These are phyloP conservation scores for Penicillium simplicissimum DNA, from an alignment of 495 filamentous ascomycete species.

Conservation along the genomic window DNA sequence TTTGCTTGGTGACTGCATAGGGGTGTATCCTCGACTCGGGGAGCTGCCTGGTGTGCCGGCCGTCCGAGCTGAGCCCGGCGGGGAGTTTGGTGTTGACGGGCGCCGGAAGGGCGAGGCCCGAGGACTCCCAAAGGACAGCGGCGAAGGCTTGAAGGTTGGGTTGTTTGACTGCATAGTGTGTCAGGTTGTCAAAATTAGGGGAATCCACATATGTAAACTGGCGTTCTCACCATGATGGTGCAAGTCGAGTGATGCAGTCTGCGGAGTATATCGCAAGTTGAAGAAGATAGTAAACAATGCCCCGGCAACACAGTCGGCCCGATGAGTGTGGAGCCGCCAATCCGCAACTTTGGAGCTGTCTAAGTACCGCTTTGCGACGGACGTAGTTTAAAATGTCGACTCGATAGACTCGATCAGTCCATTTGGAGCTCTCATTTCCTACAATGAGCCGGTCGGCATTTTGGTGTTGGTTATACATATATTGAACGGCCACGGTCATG, in stretches of 20 bases:
- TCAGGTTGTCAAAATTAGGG: neutral
- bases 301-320: constrained; percentile 36
- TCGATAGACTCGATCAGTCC: constrained; percentile 1
- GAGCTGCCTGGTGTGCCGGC: constrained; percentile 46
- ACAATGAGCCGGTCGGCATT: neutral
- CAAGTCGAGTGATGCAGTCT: neutral
- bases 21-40: constrained; percentile 45
- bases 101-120: constrained; percentile 76
- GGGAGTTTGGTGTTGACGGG: constrained; percentile 52
- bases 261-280: constrained; percentile 3
- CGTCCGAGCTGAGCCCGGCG: constrained; percentile 38
- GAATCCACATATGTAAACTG: neutral
- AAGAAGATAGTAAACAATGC: constrained; percentile 26
- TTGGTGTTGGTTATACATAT: neutral
- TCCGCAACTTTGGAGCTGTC: constrained; percentile 14
- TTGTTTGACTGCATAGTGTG: constrained; percentile 36
- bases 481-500: neutral
- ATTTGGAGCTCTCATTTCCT: neutral
- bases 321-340: constrained; percentile 20
- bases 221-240: constrained; percentile 2
- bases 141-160: constrained; percentile 68
- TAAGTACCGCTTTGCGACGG: neutral
- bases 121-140: constrained; percentile 66
- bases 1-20: constrained; percentile 49
- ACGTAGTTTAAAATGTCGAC: neutral